A percentile compares a stretch with the other conserved stretches of the same genome.
These are phyloP conservation scores for Fennellomyces sp. DNA, from an alignment of 371 early-diverging fungal species.

Conservation along the genomic window DNA sequence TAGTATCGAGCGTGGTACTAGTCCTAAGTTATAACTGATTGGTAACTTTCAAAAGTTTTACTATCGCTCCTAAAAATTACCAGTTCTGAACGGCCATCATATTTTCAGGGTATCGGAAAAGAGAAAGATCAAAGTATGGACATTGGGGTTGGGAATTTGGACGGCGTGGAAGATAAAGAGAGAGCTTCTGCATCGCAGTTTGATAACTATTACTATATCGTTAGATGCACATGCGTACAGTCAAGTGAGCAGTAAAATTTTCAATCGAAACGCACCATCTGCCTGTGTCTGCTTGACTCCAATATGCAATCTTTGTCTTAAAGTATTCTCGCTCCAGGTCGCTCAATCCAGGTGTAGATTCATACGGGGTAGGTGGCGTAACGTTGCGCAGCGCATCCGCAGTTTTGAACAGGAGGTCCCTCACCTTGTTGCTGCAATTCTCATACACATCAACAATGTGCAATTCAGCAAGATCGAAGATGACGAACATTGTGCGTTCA, in stretches of 20 bases:
- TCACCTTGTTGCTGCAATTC: background rate
- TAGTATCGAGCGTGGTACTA: too few relatives aligned
- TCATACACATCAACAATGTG: background rate
- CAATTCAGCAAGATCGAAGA: background rate
- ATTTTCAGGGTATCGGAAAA: background rate
- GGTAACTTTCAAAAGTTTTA: too few relatives aligned
- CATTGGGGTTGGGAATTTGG: background rate
- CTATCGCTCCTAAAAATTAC: too few relatives aligned
- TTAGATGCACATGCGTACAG: too few relatives aligned
- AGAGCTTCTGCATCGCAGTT: background rate
- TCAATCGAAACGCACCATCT: background rate
- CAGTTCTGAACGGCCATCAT: background rate
- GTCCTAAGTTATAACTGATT: too few relatives aligned
- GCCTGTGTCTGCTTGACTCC: background rate
- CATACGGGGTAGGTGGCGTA: background rate
- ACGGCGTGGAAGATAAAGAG: background rate
- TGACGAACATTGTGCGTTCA: too few relatives aligned
- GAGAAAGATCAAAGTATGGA: background rate
- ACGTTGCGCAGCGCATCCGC: background rate
- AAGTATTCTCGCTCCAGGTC: background rate
- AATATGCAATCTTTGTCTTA: background rate
- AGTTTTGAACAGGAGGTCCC: background rate
- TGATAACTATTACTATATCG: background rate
- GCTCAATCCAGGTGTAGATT: background rate
- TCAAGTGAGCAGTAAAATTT: too few relatives aligned